These are phyloP conservation scores for Tuber indicum DNA, from an alignment of 495 filamentous ascomycete species.

Conservation along the genomic window DNA sequence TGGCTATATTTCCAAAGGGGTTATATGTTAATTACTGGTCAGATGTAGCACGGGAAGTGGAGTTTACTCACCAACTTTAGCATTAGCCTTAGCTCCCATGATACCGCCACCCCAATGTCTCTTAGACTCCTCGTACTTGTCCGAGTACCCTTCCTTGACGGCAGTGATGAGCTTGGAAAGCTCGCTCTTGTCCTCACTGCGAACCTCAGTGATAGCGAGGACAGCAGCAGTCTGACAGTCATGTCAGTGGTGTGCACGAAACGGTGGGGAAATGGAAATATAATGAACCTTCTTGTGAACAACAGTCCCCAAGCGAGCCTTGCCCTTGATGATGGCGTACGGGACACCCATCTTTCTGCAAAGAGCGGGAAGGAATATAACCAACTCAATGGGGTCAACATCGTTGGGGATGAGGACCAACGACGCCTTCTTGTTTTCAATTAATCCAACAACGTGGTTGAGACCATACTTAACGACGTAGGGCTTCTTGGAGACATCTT, in stretches of 20 bases:
- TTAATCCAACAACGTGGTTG: conserved; percentile 98
- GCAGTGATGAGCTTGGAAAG: conserved; percentile 91
- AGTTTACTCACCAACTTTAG: conserved; percentile 56
- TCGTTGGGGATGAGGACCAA: conserved; percentile 98
- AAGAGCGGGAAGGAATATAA: conserved; percentile 96
- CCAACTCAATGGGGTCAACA: conserved; percentile 98
- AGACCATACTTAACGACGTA: conserved; percentile 99
- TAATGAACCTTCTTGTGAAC: conserved; percentile 92
- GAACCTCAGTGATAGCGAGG: conserved; percentile 90
- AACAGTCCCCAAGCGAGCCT: conserved; percentile 95
- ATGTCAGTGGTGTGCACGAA: conserved; percentile 33
- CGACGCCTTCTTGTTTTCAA: conserved; percentile 99
- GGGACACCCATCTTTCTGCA: conserved; percentile 99
- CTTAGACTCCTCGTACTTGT: conserved; percentile 88
- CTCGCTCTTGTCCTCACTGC: conserved; percentile 94
- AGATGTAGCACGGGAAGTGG: background rate
- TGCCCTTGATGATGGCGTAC: conserved; percentile 99
- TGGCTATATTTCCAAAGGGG: conserved; percentile 44
- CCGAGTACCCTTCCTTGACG: conserved; percentile 96
- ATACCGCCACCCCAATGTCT: conserved; percentile 99
- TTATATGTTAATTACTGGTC: conserved; percentile 9
- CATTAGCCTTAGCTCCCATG: conserved; percentile 96
- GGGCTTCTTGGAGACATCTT: conserved; percentile 99
- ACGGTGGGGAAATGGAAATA: background rate
- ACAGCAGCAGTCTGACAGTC: conserved; percentile 79